Evolutionary conservation across 1,139 yeast species (phyloP), one percentile per base, ranked within the genome.

Genomic region (Kodamaea alishanica): DNA sequence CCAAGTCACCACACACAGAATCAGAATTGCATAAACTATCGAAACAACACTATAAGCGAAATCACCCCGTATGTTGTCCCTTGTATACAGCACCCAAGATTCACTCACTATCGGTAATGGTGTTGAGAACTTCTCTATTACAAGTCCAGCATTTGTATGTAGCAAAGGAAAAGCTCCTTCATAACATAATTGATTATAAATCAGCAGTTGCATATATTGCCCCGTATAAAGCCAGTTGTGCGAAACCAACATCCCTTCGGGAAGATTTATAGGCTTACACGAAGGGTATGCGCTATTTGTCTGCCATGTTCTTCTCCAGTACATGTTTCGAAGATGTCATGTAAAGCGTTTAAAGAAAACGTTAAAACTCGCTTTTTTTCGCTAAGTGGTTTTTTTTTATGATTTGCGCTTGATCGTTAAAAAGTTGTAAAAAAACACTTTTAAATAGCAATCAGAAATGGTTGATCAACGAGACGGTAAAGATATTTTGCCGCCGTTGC

Each of bases 1-100:
- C 63, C 84, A 67, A 6, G 84, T 77, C 8, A 84, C 72, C 11
- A 83, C 83, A 10, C 84, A 78, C 56, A 82, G 81, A 1, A 81
- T 74, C 8, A 87, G 73, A 23, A 84, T 59, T 0, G 85, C 75
- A 52, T 81, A 79, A 1, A 83, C 63, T 27, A 81, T 70, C 0
- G 89, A 77, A 36, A 75, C 83, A 23, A 81, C 68, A 41, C 84
- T 73, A 50, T 75, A 77, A 24, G 71, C 63, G 55, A 77, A 82
- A 2, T 70, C 51, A 0, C 84, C 81, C 22, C 59, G 46, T 7
- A 54, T 51, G 27, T 55, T 56, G 25, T 50, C 37, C 8, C 39
- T 47, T 4, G 71, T 65, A 45, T 56, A 74, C n/a, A 50, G 49
- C 2, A 48, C 26, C 82, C 82, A 77, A 5, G 73, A 61, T 4